Conservation (phyloP, 2,329 filamentous ascomycete species). For the Sporothrix pallida region DNA sequence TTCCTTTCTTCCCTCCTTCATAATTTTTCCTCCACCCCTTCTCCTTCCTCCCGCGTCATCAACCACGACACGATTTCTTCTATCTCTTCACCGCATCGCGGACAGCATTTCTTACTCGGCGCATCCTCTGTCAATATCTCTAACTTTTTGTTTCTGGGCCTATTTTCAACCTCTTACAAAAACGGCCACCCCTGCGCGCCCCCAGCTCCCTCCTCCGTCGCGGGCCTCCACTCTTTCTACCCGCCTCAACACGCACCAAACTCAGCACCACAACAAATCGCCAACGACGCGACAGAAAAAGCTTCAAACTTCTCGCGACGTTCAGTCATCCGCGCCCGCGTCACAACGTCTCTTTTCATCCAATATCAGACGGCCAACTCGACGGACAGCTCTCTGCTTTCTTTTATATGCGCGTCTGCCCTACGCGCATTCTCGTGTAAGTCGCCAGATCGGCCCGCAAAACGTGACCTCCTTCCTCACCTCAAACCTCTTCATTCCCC, state of each 20-base stretch:
- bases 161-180: background rate
- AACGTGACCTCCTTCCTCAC: background rate
- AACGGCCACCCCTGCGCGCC: background rate
- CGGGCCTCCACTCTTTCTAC: slow-evolving; percentile 31
- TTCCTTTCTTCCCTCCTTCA: slow-evolving; percentile 17
- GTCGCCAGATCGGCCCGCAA: slow-evolving; percentile 22
- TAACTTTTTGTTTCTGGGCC: background rate
- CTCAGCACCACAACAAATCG: slow-evolving; percentile 24
- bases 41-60: slow-evolving; percentile 7
- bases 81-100: background rate
- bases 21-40: slow-evolving; percentile 5
- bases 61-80: background rate
- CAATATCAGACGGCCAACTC: background rate
- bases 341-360: slow-evolving; percentile 13
- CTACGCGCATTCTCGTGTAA: slow-evolving; percentile 33
- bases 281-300: slow-evolving; percentile 30
- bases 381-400: background rate
- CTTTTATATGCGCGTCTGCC: slow-evolving; percentile 27
- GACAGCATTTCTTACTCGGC: background rate
- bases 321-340: slow-evolving; percentile 25
- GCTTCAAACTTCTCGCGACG: background rate
- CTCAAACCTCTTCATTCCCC: background rate
- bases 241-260: slow-evolving; percentile 25
- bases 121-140: background rate
- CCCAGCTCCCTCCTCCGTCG: slow-evolving; percentile 15